Percentiles rank a stretch among this genome's conserved stretches.
Evolutionary conservation across 257 asterid genomes (phyloP).

Genomic region (Forsythia suspensa): DNA sequence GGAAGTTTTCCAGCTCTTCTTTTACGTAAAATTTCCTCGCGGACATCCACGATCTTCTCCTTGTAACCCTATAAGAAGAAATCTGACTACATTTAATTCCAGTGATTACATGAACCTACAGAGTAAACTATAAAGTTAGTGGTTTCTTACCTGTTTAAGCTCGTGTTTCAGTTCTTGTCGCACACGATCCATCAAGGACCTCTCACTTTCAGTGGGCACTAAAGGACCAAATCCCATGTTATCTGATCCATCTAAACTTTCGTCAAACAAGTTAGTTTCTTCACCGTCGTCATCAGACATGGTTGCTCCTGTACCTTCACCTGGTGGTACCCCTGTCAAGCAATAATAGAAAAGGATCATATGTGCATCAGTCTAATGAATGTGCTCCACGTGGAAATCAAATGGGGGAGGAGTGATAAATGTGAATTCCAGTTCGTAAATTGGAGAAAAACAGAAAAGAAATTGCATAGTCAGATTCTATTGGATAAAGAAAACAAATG

Average conservation of each 20-base stretch:
- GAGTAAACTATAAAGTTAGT: neutral
- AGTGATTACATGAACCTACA: neutral
- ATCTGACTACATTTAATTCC: neutral
- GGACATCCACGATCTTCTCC: constrained; percentile 69
- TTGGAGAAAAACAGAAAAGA: neutral
- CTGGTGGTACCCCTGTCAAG: constrained; percentile 82
- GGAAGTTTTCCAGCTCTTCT: constrained; percentile 80
- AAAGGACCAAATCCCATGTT: constrained; percentile 95
- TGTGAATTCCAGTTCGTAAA: neutral
- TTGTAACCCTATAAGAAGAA: constrained; percentile 52
- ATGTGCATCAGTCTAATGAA: neutral
- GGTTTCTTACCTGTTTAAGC: constrained; percentile 75
- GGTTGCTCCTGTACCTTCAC: constrained; percentile 98
- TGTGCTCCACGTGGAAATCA: neutral
- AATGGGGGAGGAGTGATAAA: neutral
- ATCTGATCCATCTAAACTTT: constrained; percentile 75
- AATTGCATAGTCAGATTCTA: neutral
- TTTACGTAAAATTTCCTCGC: constrained; percentile 74
- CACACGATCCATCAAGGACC: constrained; percentile 98
- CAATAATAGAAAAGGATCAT: neutral
- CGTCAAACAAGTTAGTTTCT: constrained; percentile 81
- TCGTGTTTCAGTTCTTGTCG: constrained; percentile 96
- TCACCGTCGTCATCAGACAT: constrained; percentile 98
- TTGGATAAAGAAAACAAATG: neutral
- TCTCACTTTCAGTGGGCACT: constrained; percentile 88